Base-by-base conservation (phyloP, 352 stramenopile species). In the Phytophthora citrophthora region DNA sequence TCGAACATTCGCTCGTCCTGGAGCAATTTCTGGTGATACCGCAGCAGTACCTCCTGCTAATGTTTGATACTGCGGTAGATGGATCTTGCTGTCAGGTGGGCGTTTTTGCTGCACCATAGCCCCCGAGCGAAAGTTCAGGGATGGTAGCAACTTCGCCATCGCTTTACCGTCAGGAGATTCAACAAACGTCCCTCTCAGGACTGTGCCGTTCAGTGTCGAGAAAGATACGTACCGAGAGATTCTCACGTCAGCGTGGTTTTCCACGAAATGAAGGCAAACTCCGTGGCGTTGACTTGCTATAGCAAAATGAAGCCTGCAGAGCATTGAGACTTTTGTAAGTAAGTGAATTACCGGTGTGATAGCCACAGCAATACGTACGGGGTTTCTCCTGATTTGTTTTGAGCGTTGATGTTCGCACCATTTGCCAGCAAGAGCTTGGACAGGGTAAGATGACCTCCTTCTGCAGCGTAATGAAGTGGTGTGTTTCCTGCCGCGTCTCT, bases 381-480 rank as follows among this genome's bases (percentile, higher is more conserved):
- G 15, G 86, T 93, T 57, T 94, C 83, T 27, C 83, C 86, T 5
- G 81, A 73, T 54, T 88, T 85, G 73, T 93, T 94, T 57, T 91
- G 86, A 15, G 72, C 81, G 24, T 93, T 91, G 46, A 94, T 90
- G 39, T 89, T 86, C 5, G 83, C 83, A 12, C 86, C 83, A 49
- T 88, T 70, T 24, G 78, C 60, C 12, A 94, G 72, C 16, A 94
- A 45, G 12, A 93, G 47, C 31, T 86, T 53, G 9, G 81, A 94
- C 8, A 94, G 49, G 5, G 77, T 68, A 16, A 94, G 68, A 47
- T 93, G 90, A 0, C 86, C 86, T 2, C 83, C 86, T 68, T 94
- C 86, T 3, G 86, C 83, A 2, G 86, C 83, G 29, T 91, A 93
- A 39, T 94, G 86, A 7, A 94, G 72, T 31, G 83, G 86, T 1